Evolutionary conservation across 495 filamentous ascomycete species (phyloP).

Genomic region (Penicillium daleae): DNA sequence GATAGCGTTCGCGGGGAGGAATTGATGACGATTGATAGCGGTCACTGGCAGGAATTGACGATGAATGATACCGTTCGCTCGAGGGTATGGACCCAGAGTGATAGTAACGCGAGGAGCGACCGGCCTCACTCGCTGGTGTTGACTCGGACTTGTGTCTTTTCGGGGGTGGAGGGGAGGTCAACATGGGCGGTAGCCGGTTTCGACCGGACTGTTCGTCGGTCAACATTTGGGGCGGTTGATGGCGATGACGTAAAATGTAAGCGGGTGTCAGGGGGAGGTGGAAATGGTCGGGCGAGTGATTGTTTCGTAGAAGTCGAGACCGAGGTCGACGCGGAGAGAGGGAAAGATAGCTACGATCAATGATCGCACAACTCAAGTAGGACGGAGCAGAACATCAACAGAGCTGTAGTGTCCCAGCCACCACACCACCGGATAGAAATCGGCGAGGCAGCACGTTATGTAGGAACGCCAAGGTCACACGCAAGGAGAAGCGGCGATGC

Average conservation of each 20-base stretch:
- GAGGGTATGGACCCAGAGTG: constrained; percentile 34
- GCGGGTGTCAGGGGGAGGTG: not conserved
- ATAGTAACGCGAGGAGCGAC: constrained; percentile 30
- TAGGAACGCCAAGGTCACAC: constrained; percentile 7
- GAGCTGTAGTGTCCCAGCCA: constrained; percentile 12
- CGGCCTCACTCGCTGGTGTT: constrained; percentile 25
- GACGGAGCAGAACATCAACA: constrained; percentile 1
- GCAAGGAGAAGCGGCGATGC: constrained; percentile 9
- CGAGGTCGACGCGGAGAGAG: not conserved
- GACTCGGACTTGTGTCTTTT: constrained; percentile 38
- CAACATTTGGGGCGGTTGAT: constrained; percentile 14
- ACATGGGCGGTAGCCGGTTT: constrained; percentile 28
- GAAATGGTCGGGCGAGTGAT: not conserved
- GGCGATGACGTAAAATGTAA: not conserved
- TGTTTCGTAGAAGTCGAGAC: not conserved
- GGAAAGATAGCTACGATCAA: constrained; percentile 13
- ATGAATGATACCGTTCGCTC: constrained; percentile 26
- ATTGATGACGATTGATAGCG: constrained; percentile 1
- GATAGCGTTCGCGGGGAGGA: constrained; percentile 18
- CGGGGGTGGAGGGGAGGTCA: constrained; percentile 27
- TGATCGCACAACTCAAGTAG: constrained; percentile 11
- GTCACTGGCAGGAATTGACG: constrained; percentile 4
- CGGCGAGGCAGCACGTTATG: constrained; percentile 6
- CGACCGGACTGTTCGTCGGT: constrained; percentile 11
- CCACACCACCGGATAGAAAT: not conserved